Evolutionary conservation across 768 basidiomycete species (phyloP).

Genomic region (Gautieria morchelliformis): DNA sequence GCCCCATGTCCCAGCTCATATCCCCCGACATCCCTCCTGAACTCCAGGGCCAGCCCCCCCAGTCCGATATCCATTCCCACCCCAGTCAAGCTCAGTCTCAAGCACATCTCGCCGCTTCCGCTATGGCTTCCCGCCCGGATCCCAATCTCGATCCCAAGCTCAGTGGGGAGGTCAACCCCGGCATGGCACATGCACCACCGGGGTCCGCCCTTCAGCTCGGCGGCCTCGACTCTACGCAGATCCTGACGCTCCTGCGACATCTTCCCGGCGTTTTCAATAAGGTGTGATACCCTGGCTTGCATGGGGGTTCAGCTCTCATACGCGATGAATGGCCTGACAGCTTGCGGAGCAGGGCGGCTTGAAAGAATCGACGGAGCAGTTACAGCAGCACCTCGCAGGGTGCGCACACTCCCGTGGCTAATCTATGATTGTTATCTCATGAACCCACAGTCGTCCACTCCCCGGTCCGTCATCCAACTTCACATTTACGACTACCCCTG

Average conservation of each 20-base stretch:
- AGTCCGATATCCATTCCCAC: slow-evolving; percentile 8
- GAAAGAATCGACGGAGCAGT: slow-evolving; percentile 53
- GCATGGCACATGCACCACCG: neutral
- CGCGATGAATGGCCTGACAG: slow-evolving; percentile 30
- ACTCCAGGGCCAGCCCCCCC: slow-evolving; percentile 5
- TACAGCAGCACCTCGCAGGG: slow-evolving; percentile 39
- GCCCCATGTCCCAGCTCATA: neutral
- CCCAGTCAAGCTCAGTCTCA: neutral
- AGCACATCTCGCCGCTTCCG: neutral
- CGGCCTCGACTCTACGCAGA: slow-evolving; percentile 41
- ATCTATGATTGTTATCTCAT: slow-evolving; percentile 15
- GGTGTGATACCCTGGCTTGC: slow-evolving; percentile 25
- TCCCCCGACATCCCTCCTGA: neutral
- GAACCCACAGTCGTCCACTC: neutral
- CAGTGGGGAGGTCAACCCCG: neutral
- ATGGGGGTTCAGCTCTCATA: slow-evolving; percentile 19
- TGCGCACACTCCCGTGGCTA: slow-evolving; percentile 20
- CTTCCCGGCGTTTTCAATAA: slow-evolving; percentile 46
- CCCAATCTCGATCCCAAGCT: slow-evolving; percentile 6
- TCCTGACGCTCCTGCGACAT: slow-evolving; percentile 49
- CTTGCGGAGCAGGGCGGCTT: slow-evolving; percentile 37
- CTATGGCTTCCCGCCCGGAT: neutral
- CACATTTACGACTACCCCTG: slow-evolving; percentile 51
- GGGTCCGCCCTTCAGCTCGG: neutral
- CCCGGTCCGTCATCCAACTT: slow-evolving; percentile 6